phyloP scores from a whole-genome alignment of 768 basidiomycete genomes.

The Leccinum subgranulosum region DNA sequence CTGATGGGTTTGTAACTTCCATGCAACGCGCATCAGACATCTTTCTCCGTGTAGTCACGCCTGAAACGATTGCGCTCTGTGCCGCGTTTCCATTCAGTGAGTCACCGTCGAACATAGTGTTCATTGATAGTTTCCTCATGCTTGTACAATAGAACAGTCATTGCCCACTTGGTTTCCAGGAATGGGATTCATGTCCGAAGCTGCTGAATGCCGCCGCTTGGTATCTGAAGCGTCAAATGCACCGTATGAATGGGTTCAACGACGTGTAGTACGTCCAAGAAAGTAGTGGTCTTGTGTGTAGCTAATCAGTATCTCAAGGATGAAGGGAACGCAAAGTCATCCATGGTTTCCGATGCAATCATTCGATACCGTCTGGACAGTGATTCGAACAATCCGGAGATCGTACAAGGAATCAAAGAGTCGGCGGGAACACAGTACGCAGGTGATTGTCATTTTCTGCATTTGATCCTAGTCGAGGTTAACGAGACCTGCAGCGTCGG shows the following conservation, averaged over 20 bases:
- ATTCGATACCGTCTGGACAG: neutral
- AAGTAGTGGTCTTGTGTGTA: neutral
- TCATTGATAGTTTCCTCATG: neutral
- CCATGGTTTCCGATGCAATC: neutral
- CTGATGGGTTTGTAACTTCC: neutral
- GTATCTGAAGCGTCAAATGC: neutral
- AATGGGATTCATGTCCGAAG: neutral
- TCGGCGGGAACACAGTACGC: neutral
- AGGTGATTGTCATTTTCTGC: neutral
- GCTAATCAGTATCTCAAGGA: neutral
- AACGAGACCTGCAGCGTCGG: neutral
- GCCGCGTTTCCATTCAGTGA: neutral
- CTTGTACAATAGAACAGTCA: neutral
- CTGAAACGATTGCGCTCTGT: neutral
- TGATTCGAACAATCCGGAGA: neutral
- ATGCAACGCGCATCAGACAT: neutral
- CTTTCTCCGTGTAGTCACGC: neutral
- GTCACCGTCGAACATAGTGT: neutral
- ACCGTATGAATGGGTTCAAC: neutral
- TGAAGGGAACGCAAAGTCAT: neutral
- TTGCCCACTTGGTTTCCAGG: neutral
- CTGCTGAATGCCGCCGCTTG: neutral
- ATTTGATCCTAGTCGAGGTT: too few species aligned
- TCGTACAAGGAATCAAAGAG: neutral
- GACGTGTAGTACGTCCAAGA: neutral